Base-by-base conservation (phyloP, 75 land plant species). In the Sequoiadendron giganteum region DNA sequence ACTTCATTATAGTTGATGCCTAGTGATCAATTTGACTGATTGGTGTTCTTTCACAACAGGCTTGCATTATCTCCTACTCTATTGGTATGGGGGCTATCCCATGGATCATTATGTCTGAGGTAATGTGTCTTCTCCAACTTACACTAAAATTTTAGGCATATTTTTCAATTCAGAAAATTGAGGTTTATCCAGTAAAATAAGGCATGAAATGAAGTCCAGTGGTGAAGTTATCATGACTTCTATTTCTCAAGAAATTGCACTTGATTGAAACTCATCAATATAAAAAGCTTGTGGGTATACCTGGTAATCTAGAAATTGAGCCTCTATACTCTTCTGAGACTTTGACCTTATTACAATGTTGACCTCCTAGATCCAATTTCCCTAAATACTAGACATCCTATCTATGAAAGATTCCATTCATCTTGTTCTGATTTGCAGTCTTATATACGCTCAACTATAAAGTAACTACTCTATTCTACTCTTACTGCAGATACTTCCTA, bases 401-500 rank as follows among this genome's bases (percentile, higher is more conserved):
- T 40, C 48, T 43, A 45, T 28, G 84, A 30, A 34, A 30, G 8
- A 32, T 75, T 10, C 16, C 38, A 32, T 34, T 75, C 77, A 34
- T 75, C 38, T 75, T 75, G 38, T 0, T 75, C 9, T 34, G 38
- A 14, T 34, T 75, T 34, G 39, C 2, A 2, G 39, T 34, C 34
- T 14, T 75, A 13, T 13, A 75, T 13, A 13, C 39, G 4, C 76
- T 72, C 34, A 32, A 75, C 77, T 13, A 34, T 28, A 6, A 65
- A 32, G 13, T 14, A 75, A 39, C 14, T 32, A 73, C 15, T 73
- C 30, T 76, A 39, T 73, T 43, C 19, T 36, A 21, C 32, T 72
- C 76, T 52, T 88, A 78, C 72, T 89, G 88, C 91, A 96, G 98
- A 93, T 96, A 54, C 92, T 96, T 85, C 98, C 98, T 36, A 84